Conservation (phyloP, 352 stramenopile species). For the Thalassiosira sp. region DNA sequence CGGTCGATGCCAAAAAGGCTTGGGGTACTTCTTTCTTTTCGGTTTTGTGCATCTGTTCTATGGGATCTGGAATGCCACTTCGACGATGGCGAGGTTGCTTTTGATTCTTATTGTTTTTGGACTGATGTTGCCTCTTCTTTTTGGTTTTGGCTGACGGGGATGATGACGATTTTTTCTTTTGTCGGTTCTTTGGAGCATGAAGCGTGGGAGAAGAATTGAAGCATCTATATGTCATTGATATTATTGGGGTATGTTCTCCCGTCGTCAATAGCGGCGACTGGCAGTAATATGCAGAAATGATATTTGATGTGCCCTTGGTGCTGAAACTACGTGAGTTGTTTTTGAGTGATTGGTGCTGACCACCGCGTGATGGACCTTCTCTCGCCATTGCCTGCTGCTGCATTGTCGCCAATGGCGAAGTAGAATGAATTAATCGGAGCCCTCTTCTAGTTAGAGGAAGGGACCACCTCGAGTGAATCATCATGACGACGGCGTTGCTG, state of each 20-base stretch:
- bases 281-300: not conserved
- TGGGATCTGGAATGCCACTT: constrained; percentile 6
- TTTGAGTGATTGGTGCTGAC: not conserved
- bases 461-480: not conserved
- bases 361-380: not conserved
- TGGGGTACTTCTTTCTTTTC: constrained; percentile 37
- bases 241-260: not conserved
- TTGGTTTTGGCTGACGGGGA: not conserved
- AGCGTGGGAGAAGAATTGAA: constrained; percentile 17
- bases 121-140: constrained; percentile 1
- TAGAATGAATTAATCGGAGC: not conserved
- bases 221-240: constrained; percentile 15
- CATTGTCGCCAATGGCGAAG: not conserved
- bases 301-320: not conserved
- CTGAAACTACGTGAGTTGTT: not conserved
- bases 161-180: constrained; percentile 1
- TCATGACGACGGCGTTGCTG: too few relatives aligned
- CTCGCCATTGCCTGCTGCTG: not conserved
- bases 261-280: not conserved
- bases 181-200: constrained; percentile 20
- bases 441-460: not conserved
- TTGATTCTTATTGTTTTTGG: constrained; percentile 10
- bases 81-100: not conserved
- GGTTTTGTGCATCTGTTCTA: constrained; percentile 19
- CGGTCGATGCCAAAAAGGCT: constrained; percentile 50